Evolutionary conservation across 805 yeast genomes (phyloP).

Genomic region (Torulaspora microellipsoides): DNA sequence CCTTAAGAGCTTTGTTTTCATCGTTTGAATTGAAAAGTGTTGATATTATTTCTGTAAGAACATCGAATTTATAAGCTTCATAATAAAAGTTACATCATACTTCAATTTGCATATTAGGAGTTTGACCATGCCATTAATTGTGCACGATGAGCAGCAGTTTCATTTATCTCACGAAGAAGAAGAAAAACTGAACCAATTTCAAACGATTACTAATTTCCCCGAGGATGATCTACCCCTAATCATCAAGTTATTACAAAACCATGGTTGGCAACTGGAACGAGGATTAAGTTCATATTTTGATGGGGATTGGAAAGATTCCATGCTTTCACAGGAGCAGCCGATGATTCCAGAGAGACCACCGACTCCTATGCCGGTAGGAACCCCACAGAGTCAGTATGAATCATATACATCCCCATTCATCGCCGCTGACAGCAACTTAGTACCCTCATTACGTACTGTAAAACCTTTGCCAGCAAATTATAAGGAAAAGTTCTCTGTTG

Average conservation of each 20-base stretch:
- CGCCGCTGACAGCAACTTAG: slow-evolving; percentile 8
- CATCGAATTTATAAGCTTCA: too few relatives aligned
- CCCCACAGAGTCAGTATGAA: background rate
- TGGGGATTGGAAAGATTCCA: slow-evolving; percentile 39
- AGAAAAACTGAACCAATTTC: slow-evolving; percentile 44
- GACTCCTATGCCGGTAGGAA: slow-evolving; percentile 11
- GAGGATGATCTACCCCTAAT: slow-evolving; percentile 46
- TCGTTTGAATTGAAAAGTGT: too few relatives aligned
- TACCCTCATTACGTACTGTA: slow-evolving; percentile 33
- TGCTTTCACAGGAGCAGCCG: slow-evolving; percentile 6
- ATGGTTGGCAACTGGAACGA: slow-evolving; percentile 58
- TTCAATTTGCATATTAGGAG: background rate
- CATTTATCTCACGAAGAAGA: slow-evolving; percentile 41
- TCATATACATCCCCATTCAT: slow-evolving; percentile 7
- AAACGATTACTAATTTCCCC: slow-evolving; percentile 46
- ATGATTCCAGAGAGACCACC: slow-evolving; percentile 11
- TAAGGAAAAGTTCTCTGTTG: slow-evolving; percentile 22
- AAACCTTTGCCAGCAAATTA: slow-evolving; percentile 33
- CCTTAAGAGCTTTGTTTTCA: too few relatives aligned
- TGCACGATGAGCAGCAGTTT: slow-evolving; percentile 22
- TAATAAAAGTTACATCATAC: too few relatives aligned
- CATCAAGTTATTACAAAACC: slow-evolving; percentile 42
- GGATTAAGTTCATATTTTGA: slow-evolving; percentile 62
- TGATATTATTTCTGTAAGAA: too few relatives aligned
- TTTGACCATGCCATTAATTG: slow-evolving; percentile 27